Evolutionary conservation across 805 yeast species (phyloP).

Genomic region (Ogataea trehaloabstinens): DNA sequence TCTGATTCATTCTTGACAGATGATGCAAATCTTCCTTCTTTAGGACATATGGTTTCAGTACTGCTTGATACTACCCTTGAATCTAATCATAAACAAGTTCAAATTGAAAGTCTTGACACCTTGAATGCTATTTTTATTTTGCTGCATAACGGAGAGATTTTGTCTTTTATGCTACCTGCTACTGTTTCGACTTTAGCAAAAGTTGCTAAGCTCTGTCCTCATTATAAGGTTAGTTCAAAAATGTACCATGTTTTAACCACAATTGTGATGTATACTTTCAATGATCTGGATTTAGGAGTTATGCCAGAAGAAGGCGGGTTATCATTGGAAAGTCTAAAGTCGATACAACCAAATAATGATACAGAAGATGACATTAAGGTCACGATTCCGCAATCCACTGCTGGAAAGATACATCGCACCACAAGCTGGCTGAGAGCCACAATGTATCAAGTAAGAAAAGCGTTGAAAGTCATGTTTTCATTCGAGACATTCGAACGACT

Average conservation of each 20-base stretch:
- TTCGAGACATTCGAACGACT: conserved; percentile 23
- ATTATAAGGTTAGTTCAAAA: conserved; percentile 35
- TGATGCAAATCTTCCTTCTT: conserved; percentile 37
- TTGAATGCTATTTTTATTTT: conserved; percentile 34
- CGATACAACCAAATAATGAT: background rate
- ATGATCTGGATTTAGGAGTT: conserved; percentile 38
- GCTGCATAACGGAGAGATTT: conserved; percentile 44
- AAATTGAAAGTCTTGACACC: conserved; percentile 33
- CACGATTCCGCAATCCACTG: conserved; percentile 14
- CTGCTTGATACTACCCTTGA: conserved; percentile 35
- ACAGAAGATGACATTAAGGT: conserved; percentile 12
- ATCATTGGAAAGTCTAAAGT: conserved; percentile 16
- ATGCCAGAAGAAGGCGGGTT: conserved; percentile 4
- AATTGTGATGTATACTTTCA: conserved; percentile 36
- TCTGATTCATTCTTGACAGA: conserved; percentile 29
- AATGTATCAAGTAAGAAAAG: conserved; percentile 45
- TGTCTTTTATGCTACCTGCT: conserved; percentile 52
- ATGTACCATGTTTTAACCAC: conserved; percentile 31
- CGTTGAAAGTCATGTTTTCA: conserved; percentile 37
- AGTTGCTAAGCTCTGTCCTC: conserved; percentile 32
- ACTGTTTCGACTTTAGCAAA: conserved; percentile 45
- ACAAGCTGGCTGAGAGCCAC: conserved; percentile 57
- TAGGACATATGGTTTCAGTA: conserved; percentile 48
- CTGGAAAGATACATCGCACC: conserved; percentile 35
- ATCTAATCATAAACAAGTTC: conserved; percentile 28